Conservation (phyloP, 352 stramenopile species). For the Phytophthora pluvialis region DNA sequence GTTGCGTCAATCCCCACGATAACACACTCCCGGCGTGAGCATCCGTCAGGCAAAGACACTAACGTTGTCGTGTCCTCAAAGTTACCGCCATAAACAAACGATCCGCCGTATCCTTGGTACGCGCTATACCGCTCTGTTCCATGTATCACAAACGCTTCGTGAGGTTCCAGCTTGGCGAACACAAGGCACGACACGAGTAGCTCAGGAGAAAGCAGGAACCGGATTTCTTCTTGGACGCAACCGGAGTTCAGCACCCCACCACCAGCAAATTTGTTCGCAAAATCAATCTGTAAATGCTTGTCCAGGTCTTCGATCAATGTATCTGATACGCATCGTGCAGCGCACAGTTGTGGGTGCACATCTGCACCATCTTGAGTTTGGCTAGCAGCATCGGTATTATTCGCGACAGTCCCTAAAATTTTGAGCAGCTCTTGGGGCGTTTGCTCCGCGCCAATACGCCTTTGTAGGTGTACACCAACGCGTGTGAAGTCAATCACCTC, state of each 20-base stretch:
- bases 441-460: constrained; percentile 4
- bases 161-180: constrained; percentile 61
- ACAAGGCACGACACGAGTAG: constrained; percentile 71
- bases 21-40: constrained; percentile 53
- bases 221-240: constrained; percentile 87
- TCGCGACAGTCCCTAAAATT: constrained; percentile 2
- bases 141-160: constrained; percentile 78
- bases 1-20: constrained; percentile 80
- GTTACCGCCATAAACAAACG: constrained; percentile 55
- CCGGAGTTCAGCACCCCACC: constrained; percentile 75
- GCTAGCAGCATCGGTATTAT: neutral
- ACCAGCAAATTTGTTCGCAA: constrained; percentile 83
- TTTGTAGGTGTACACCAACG: constrained; percentile 37
- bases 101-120: constrained; percentile 68
- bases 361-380: neutral
- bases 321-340: constrained; percentile 39
- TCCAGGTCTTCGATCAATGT: constrained; percentile 71
- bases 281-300: constrained; percentile 78
- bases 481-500: constrained; percentile 72
- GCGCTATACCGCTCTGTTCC: constrained; percentile 64
- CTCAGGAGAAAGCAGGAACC: constrained; percentile 78
- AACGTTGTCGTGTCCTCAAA: constrained; percentile 46
- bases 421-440: constrained; percentile 31
- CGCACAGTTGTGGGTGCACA: constrained; percentile 16
- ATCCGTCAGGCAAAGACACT: constrained; percentile 7